Evolutionary conservation across 2,329 filamentous ascomycete species (phyloP), one percentile per base, ranked within the genome.

Genomic region (Emydomyces testavorans): DNA sequence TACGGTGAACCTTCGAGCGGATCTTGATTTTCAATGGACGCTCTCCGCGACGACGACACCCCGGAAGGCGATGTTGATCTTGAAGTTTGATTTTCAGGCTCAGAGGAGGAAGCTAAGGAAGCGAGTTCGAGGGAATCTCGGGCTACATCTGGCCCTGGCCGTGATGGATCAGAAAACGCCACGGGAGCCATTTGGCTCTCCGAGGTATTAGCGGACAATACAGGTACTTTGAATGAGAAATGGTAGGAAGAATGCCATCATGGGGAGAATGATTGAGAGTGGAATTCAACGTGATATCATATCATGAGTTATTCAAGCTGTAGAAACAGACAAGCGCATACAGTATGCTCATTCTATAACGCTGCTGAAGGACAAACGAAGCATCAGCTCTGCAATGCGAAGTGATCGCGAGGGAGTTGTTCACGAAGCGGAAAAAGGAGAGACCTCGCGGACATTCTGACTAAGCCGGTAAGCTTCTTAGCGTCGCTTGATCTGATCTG

Each of bases 81-180:
- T 13, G 82, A 84, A n/a, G 76, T 71, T 39, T 82, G 78, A 8
- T 75, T 75, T 40, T 70, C 75, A 41, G 77, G 77, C 53, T 75
- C 77, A 57, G 83, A 87, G 56, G 84, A 88, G 53, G 87, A 94
- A 51, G 90, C 92, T 54, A 98, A 80, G 46, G 89, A 95, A 52
- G 89, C 92, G 50, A 98, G 83, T 72, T 98, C 92, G 61, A 98
- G 80, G 39, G 90, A 96, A 74, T 98, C 92, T 70, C 92, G 85
- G 18, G 36, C 45, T 16, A 18, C 24, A 28, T 29, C 31, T 29
- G 45, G 24, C 10, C 57, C 59, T 47, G 58, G 58, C 51, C 57
- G 56, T 46, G 53, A 50, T n/a, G 58, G 59, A 44, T 58, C 56
- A 26, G 60, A 54, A 42, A 62, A 63, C 38, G 59, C 48, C 43